phyloP scores from a whole-genome alignment of 192 early-diverging fungal genomes.

The Rhizoclosmatium globosum region DNA sequence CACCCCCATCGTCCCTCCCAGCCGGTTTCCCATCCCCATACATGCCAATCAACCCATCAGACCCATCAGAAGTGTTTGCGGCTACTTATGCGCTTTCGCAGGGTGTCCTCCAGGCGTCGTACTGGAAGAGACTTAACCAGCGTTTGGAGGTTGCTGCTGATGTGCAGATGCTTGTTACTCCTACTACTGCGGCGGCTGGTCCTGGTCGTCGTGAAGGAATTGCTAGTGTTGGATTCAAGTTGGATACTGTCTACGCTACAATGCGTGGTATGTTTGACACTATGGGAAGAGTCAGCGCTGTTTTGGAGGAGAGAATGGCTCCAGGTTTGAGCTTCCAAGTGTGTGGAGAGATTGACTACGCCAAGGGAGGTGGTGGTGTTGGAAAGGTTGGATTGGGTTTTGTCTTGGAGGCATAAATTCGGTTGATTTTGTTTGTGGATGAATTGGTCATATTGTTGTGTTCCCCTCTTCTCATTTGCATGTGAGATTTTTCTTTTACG shows the following conservation, averaged over 20 bases:
- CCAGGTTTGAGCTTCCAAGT: slow-evolving; percentile 89
- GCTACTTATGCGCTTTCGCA: slow-evolving; percentile 53
- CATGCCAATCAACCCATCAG: slow-evolving; percentile 59
- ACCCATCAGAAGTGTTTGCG: slow-evolving; percentile 61
- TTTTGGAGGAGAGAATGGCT: slow-evolving; percentile 95
- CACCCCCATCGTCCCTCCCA: slow-evolving; percentile 66
- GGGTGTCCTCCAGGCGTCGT: slow-evolving; percentile 78
- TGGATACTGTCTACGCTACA: slow-evolving; percentile 91
- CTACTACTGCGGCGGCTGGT: slow-evolving; percentile 47
- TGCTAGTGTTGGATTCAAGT: slow-evolving; percentile 96
- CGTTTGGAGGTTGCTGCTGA: slow-evolving; percentile 95
- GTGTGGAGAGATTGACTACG: slow-evolving; percentile 95
- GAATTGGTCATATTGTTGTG: too few species aligned
- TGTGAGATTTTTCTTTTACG: too few species aligned
- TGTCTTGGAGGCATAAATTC: slow-evolving; percentile 80
- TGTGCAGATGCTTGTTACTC: slow-evolving; percentile 78
- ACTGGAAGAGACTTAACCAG: slow-evolving; percentile 91
- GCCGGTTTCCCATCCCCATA: slow-evolving; percentile 59
- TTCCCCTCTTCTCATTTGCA: too few species aligned
- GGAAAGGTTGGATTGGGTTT: slow-evolving; percentile 81
- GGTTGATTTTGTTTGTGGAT: too few species aligned
- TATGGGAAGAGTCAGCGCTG: slow-evolving; percentile 83
- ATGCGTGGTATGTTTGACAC: slow-evolving; percentile 94
- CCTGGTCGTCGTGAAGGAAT: slow-evolving; percentile 85
- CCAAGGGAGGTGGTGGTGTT: slow-evolving; percentile 71